Evolutionary conservation across 495 filamentous ascomycete genomes (phyloP), one percentile per base, ranked within the genome.

Genomic region (Aspergillus homomorphus): DNA sequence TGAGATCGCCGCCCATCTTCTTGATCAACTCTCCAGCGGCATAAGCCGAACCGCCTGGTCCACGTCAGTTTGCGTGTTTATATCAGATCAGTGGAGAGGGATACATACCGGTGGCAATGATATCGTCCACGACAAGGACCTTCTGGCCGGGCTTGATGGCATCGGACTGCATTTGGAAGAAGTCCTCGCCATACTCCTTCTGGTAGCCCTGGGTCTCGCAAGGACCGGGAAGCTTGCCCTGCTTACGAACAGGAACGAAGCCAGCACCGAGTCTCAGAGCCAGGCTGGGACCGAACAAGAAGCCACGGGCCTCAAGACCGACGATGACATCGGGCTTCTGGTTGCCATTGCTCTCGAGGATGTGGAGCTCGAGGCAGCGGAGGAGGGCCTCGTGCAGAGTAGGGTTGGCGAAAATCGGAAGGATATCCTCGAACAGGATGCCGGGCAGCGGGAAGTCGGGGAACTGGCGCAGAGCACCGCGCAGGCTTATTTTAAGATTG

Each of bases 171-270:
- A 98, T 95, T 82, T 98, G 88, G 79, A 99, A 98, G 69, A 86
- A 89, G 72, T 99, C 95, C 77, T 87, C 82, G 23, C 95, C 95
- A 70, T 99, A 99, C 76, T 99, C 95, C 82, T 99, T 99, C 72
- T 90, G 77, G 72, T 88, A 99, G 55, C 74, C 76, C 63, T 91
- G 92, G 56, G 88, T 91, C 61, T 87, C 84, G 63, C 86, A 91
- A 45, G 88, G 84, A 56, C 95, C 95, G 4, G 95, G 95, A 62
- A 99, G 83, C 82, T 99, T 99, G 64, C 95, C 95, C 77, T 88
- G 79, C 83, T 99, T 99, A 68, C 95, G 83, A 52, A 97, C 91
- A 6, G 95, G 92, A 48, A 96, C 94, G 67, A 99, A 99, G 63
- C 82, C 82, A n/a, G 90, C 89, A 59, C 87, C 88, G 51, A 98